These are phyloP conservation scores for Alternaria incomplexa DNA, from an alignment of 2,329 filamentous ascomycete genomes.

Conservation along the genomic window DNA sequence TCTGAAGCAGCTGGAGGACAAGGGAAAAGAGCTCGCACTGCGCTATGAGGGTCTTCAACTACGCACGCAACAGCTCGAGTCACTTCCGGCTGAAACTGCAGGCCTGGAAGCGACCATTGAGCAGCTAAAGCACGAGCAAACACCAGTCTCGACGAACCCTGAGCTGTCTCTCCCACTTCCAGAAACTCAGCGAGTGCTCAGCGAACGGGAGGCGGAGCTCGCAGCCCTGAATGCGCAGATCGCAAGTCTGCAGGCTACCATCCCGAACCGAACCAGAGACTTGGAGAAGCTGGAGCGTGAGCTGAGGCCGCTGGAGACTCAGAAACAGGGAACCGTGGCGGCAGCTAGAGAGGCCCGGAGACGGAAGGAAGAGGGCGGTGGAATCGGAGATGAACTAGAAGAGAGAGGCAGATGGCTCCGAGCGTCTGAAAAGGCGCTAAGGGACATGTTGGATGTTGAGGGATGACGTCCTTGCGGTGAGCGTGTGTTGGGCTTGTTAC, in stretches of 20 bases:
- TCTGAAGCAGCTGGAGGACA: conserved; percentile 73
- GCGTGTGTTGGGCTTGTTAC: not conserved
- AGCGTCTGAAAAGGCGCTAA: conserved; percentile 69
- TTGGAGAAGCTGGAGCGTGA: conserved; percentile 71
- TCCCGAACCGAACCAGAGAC: conserved; percentile 71
- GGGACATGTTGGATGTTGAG: conserved; percentile 66
- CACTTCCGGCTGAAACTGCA: conserved; percentile 60
- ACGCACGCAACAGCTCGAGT: conserved; percentile 58
- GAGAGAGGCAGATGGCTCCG: conserved; percentile 77
- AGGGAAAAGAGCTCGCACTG: conserved; percentile 64
- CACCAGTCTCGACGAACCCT: conserved; percentile 46
- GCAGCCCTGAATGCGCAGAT: conserved; percentile 53
- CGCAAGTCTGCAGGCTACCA: conserved; percentile 62
- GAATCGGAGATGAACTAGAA: conserved; percentile 75
- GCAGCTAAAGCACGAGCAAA: conserved; percentile 50
- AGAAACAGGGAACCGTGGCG: conserved; percentile 67
- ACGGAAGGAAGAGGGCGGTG: conserved; percentile 68
- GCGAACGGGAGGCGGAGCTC: conserved; percentile 50
- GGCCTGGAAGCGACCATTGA: conserved; percentile 59
- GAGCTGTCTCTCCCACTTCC: conserved; percentile 53
- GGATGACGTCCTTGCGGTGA: conserved; percentile 7
- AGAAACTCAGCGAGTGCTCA: conserved; percentile 50
- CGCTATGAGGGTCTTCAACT: conserved; percentile 62
- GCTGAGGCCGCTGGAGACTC: conserved; percentile 70
- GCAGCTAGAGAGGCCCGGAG: conserved; percentile 74